Evolutionary conservation across 352 stramenopile species (phyloP), one percentile per base, ranked within the genome.

Genomic region (Phytophthora cryptogea): DNA sequence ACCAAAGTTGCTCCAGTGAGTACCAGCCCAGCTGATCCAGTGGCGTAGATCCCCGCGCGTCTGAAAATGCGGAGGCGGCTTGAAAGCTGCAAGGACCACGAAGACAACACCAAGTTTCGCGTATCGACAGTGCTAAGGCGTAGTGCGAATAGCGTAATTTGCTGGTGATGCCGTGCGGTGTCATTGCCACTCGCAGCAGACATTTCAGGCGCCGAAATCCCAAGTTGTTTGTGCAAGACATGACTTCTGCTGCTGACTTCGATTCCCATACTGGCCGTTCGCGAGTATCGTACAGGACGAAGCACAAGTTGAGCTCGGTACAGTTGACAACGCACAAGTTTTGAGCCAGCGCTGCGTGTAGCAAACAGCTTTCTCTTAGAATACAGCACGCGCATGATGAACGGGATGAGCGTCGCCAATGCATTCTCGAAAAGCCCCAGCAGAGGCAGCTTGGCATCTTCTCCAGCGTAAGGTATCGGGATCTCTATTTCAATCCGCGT

Each of bases 341-440:
- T 71, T 17, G 59, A 55, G 35, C 59, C 60, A 5, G 59, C 58
- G 33, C 54, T 68, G 26, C 63, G 55, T 9, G 40, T 47, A 26
- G 46, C 30, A 10, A 82, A 51, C 31, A 78, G 20, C 11, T 76
- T 71, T 6, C 63, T 58, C 16, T 74, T 72, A 23, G 51, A 66
- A 58, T 74, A 79, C 3, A 63, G 44, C 20, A 68, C 66, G 11
- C 63, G 70, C 31, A 59, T 56, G 7, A 80, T 56, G 28, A 80
- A 80, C 20, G 74, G 40, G 8, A 67, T 54, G 5, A 83, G 69
- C 26, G 70, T 83, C 32, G 72, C 31, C 9, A 67, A 53, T 6
- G 70, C 69, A 46, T 80, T 83, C 31, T 58, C 47, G n/a, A 76
- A 83, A n/a, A 83, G 45, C 27, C 75, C 74, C 7, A 77, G 20